Evolutionary conservation across 352 stramenopile species (phyloP), one percentile per base, ranked within the genome.

Genomic region (Hyaloperonospora brassicae): DNA sequence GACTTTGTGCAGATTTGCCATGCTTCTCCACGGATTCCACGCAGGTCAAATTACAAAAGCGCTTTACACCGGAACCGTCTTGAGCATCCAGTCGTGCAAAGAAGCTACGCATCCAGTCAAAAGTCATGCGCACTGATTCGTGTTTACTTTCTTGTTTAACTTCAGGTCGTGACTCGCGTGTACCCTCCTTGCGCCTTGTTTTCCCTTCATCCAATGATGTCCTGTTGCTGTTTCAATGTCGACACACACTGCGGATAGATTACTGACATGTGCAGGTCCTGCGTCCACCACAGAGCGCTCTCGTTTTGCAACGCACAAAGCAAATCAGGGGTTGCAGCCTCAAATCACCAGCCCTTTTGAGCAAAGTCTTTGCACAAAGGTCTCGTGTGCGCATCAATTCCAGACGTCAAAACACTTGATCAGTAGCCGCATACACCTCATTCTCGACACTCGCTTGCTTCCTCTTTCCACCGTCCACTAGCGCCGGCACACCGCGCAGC

Each of bases 61-160:
- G 75, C 25, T 86, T 86, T 17, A 89, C 75, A 45, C 85, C 60
- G 7, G 82, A 72, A 47, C 90, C 90, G 31, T 93, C 80, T 57
- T 93, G 82, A 10, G 63, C 62, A 56, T 89, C 90, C 13, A 88
- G 70, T 1, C 77, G 79, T 30, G 82, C 59, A 22, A 93, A 40
- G 1, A 93, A 59, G 46, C 76, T 87, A 52, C 87, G 68, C 36
- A 89, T 68, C 80, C 83, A 93, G 47, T 79, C 66, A 45, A 93
- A 93, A 22, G 70, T 83, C 14, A 93, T 62, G 22, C 58, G 42
- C n/a, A 88, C 67, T 0, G 17, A 17, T 17, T 17, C 17, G 17
- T 17, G 17, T 11, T 47, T 39, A 10, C 10, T 25, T 7, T 35
- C 14, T 9, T 61, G 31, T 17, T 60, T 21, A 1, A 31, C 13